Conservation (phyloP, 1,139 yeast species). For the Geotrichum bryndzae region DNA sequence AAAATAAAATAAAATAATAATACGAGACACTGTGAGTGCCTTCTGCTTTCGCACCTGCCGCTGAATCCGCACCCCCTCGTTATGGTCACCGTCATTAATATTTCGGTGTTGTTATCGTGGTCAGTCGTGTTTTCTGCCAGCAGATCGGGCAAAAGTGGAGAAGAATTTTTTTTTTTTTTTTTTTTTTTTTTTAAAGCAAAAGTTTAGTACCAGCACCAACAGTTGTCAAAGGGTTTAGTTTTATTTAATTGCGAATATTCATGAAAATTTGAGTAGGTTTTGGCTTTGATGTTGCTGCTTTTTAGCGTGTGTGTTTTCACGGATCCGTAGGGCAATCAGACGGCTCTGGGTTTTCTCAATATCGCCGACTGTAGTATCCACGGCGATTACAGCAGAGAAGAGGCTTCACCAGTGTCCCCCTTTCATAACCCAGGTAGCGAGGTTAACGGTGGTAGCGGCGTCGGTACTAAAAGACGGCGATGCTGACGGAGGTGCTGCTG, state of each 20-base stretch:
- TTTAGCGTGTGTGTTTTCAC: neutral
- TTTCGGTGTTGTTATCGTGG: neutral
- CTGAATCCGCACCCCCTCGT: neutral
- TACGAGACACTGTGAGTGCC: neutral
- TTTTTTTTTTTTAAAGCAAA: too few relatives aligned
- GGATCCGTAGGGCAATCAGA: neutral
- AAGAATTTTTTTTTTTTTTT: too few relatives aligned
- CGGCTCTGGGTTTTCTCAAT: neutral
- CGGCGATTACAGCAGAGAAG: too few relatives aligned
- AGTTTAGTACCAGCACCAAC: too few relatives aligned
- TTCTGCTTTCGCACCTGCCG: too few relatives aligned
- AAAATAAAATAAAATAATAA: too few relatives aligned
- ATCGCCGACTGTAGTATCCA: too few relatives aligned
- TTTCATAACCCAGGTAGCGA: neutral
- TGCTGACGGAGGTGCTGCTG: neutral
- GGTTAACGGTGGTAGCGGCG: neutral
- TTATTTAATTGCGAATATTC: too few relatives aligned
- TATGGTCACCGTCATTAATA: neutral
- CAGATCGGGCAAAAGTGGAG: neutral
- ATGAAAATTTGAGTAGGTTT: neutral
- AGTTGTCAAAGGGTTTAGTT: too few relatives aligned
- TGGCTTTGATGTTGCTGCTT: neutral
- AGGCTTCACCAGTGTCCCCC: too few relatives aligned
- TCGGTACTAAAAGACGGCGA: neutral
- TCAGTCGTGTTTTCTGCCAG: neutral